phyloP scores from a whole-genome alignment of 805 yeast genomes.

The Candida fluviatilis region DNA sequence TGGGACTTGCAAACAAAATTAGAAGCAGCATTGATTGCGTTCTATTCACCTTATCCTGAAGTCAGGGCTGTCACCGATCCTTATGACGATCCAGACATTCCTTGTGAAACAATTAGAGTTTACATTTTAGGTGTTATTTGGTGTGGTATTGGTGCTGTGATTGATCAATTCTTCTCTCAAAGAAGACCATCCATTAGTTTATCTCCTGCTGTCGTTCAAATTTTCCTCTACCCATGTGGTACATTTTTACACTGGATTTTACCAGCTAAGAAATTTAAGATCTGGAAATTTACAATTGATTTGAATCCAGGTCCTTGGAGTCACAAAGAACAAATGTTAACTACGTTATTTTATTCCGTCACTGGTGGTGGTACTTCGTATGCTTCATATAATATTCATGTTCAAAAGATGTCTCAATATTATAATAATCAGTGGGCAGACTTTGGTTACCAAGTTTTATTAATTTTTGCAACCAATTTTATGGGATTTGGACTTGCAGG shows the following conservation, averaged over 20 bases:
- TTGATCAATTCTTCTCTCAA: slow-evolving; percentile 53
- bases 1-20: slow-evolving; percentile 25
- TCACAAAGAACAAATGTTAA: slow-evolving; percentile 61
- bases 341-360: slow-evolving; percentile 44
- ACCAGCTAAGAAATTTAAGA: slow-evolving; percentile 32
- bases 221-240: slow-evolving; percentile 45
- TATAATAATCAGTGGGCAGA: slow-evolving; percentile 23
- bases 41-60: slow-evolving; percentile 28
- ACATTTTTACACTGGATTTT: slow-evolving; percentile 23
- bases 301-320: slow-evolving; percentile 55
- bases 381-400: slow-evolving; percentile 27
- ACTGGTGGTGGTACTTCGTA: slow-evolving; percentile 14
- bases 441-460: slow-evolving; percentile 21
- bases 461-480: slow-evolving; percentile 19
- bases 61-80: slow-evolving; percentile 27
- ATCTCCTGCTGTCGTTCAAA: slow-evolving; percentile 38
- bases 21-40: slow-evolving; percentile 40
- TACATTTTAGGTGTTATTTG: slow-evolving; percentile 50
- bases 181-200: slow-evolving; percentile 47
- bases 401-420: slow-evolving; percentile 17
- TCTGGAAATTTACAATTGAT: slow-evolving; percentile 19
- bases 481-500: slow-evolving; percentile 30
- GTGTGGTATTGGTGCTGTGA: slow-evolving; percentile 48
- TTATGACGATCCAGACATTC: slow-evolving; percentile 32
- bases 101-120: slow-evolving; percentile 40